These are phyloP conservation scores for Colletotrichum musicola DNA, from an alignment of 2,329 filamentous ascomycete species.

Conservation along the genomic window DNA sequence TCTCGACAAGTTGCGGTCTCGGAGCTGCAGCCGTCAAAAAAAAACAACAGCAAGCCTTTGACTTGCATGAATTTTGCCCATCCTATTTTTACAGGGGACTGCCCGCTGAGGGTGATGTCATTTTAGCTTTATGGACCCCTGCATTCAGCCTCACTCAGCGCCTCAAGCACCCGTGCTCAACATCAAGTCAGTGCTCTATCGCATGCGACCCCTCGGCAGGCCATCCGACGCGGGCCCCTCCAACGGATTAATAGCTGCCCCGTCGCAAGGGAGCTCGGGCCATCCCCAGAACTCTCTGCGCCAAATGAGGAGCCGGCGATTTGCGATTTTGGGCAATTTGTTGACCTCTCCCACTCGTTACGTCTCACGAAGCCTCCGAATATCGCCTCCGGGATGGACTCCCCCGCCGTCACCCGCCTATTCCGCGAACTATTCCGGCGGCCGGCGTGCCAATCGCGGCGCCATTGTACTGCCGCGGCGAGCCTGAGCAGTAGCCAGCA, in stretches of 20 bases:
- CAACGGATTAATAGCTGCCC: slow-evolving; percentile 39
- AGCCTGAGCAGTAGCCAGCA: slow-evolving; percentile 20
- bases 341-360: slow-evolving; percentile 34
- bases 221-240: neutral
- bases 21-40: slow-evolving; percentile 1
- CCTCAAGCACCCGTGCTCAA: neutral
- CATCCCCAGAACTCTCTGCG: slow-evolving; percentile 27
- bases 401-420: slow-evolving; percentile 79
- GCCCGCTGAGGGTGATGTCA: slow-evolving; percentile 36
- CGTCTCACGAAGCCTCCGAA: slow-evolving; percentile 14
- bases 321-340: slow-evolving; percentile 27
- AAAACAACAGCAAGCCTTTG: neutral
- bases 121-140: slow-evolving; percentile 28
- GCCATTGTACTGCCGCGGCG: slow-evolving; percentile 46
- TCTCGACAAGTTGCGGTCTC: slow-evolving; percentile 7
- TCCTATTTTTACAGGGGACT: slow-evolving; percentile 27
- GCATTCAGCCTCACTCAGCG: slow-evolving; percentile 23
- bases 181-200: slow-evolving; percentile 1
- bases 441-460: slow-evolving; percentile 70
- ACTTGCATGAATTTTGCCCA: slow-evolving; percentile 22
- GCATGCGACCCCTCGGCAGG: neutral
- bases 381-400: slow-evolving; percentile 74
- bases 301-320: slow-evolving; percentile 29
- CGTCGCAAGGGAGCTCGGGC: slow-evolving; percentile 44
- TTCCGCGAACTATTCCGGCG: slow-evolving; percentile 89